Evolutionary conservation across 1,284 basidiomycete species (phyloP).

Genomic region (Stygiomarasmius scandens): DNA sequence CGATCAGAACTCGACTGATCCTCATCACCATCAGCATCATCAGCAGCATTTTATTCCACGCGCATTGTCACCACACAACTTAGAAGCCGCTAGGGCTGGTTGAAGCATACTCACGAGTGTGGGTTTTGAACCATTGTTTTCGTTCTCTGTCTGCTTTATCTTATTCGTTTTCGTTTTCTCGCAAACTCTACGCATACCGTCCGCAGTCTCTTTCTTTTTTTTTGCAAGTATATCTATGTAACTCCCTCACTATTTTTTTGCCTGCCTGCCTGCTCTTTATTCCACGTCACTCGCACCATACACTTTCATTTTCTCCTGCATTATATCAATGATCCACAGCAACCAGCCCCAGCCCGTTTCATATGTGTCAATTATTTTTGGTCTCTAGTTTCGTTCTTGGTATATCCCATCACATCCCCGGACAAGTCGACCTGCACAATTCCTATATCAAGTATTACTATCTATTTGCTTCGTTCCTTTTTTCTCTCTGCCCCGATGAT

Average conservation of each 20-base stretch:
- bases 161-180: not conserved
- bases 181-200: not conserved
- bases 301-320: too few species aligned
- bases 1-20: constrained; percentile 54
- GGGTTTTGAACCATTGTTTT: not conserved
- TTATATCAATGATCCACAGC: too few species aligned
- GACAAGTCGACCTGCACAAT: too few species aligned
- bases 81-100: not conserved
- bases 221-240: not conserved
- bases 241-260: not conserved
- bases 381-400: too few species aligned
- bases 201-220: not conserved
- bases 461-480: too few species aligned
- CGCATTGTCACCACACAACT: not conserved
- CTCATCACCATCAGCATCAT: constrained; percentile 43
- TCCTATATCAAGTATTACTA: too few species aligned
- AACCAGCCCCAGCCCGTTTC: too few species aligned
- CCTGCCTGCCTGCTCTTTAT: not conserved
- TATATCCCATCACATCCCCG: too few species aligned
- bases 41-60: constrained; percentile 11
- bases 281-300: too few species aligned
- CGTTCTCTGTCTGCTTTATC: not conserved
- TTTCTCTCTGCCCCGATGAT: too few species aligned
- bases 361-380: too few species aligned
- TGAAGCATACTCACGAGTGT: not conserved